Evolutionary conservation across 345 rosid genomes (phyloP).

Genomic region (Populus davidiana): DNA sequence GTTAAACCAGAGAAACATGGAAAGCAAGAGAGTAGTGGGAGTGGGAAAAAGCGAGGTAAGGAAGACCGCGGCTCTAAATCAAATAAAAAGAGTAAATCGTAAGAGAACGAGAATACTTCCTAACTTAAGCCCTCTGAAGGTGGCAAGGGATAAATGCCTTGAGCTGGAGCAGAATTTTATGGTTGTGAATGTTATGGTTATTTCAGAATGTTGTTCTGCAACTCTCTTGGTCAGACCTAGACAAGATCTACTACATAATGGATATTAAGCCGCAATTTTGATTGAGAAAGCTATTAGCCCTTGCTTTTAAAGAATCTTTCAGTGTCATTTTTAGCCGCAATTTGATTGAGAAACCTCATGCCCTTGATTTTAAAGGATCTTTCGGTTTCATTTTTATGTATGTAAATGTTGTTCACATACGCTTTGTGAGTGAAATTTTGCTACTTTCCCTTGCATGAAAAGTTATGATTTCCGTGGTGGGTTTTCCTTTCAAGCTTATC

Average conservation of each 20-base stretch:
- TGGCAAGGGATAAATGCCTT: neutral
- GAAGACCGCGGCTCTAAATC: slow-evolving; percentile 44
- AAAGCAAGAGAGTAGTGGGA: slow-evolving; percentile 40
- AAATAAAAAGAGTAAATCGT: slow-evolving; percentile 49
- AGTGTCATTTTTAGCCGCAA: neutral
- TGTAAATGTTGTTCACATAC: neutral
- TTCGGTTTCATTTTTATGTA: too few species aligned
- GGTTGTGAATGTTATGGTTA: neutral
- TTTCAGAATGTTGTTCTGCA: neutral
- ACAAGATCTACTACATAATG: neutral
- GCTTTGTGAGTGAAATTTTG: neutral
- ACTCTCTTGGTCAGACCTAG: neutral
- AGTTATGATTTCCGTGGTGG: neutral
- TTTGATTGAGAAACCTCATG: neutral
- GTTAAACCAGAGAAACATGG: slow-evolving; percentile 34
- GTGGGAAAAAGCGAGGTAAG: slow-evolving; percentile 55
- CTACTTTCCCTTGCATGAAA: neutral
- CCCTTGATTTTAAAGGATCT: too few species aligned
- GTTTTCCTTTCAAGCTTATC: too few species aligned
- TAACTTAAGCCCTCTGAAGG: neutral
- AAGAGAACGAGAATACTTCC: neutral
- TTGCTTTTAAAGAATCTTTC: neutral
- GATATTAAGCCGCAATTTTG: neutral
- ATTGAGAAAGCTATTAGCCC: neutral
- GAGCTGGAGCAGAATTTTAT: neutral